Conservation (phyloP, 768 basidiomycete species). For the Podaxis sp. region DNA sequence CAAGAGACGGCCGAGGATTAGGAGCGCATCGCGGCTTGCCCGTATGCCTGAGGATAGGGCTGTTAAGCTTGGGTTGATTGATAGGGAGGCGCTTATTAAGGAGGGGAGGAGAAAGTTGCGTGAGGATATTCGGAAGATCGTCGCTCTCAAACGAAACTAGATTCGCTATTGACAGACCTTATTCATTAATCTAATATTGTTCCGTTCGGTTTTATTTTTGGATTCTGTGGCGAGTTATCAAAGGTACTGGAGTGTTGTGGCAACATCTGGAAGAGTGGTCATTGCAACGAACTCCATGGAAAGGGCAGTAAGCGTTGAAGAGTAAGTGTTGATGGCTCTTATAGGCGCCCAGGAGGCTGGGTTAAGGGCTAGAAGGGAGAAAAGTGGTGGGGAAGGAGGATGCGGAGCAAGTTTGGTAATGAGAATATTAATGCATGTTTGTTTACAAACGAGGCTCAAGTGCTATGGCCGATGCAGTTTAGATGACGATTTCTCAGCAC, state of each 20-base stretch:
- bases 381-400: too few species aligned
- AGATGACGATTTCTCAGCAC: too few species aligned
- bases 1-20: constrained; percentile 61
- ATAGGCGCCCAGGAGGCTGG: too few species aligned
- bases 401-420: too few species aligned
- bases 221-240: background rate
- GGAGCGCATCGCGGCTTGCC: constrained; percentile 60
- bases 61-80: constrained; percentile 31
- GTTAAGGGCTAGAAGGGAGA: too few species aligned
- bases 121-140: constrained; percentile 23
- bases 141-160: constrained; percentile 6
- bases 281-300: too few species aligned
- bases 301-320: too few species aligned
- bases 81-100: constrained; percentile 19
- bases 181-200: constrained; percentile 1
- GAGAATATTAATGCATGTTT: too few species aligned
- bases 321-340: too few species aligned
- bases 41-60: constrained; percentile 68
- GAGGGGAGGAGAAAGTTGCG: constrained; percentile 23
- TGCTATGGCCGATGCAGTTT: too few species aligned
- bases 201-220: background rate
- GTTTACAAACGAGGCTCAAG: too few species aligned
- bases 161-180: background rate
- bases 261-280: too few species aligned
- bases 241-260: background rate